A percentile compares a stretch with the other conserved stretches of the same genome.
These are phyloP conservation scores for Pyrenophora seminiperda DNA, from an alignment of 2,329 filamentous ascomycete genomes.

Conservation along the genomic window DNA sequence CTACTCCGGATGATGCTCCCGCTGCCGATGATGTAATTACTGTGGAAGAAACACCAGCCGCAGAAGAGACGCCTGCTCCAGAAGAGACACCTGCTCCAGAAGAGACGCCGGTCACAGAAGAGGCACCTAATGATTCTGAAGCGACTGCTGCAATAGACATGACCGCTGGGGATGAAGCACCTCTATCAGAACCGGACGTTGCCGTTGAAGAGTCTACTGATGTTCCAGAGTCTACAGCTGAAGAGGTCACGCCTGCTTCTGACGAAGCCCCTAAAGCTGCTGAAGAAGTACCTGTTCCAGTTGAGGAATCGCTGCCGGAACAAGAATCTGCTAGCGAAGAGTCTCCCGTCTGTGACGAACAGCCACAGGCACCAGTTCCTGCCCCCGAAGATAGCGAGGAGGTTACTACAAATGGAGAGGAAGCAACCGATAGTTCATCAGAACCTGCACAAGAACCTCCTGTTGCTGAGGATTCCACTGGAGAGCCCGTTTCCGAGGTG, in stretches of 20 bases:
- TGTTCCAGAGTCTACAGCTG: no score
- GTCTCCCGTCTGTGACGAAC: not conserved
- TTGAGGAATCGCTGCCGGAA: not conserved
- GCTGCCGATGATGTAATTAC: not conserved
- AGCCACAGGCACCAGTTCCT: not conserved
- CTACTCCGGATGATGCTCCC: no score
- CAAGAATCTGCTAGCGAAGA: not conserved
- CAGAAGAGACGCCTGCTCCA: not conserved
- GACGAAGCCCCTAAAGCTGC: not conserved
- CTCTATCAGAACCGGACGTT: not conserved
- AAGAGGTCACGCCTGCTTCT: no score
- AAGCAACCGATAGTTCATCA: not conserved
- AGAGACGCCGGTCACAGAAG: not conserved
- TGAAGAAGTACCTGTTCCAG: not conserved
- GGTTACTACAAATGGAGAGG: not conserved
- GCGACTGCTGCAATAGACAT: not conserved
- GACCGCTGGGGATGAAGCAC: no score
- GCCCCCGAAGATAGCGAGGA: no score
- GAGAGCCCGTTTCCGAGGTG: not conserved
- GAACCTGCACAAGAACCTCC: not conserved
- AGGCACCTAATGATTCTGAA: not conserved
- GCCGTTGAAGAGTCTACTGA: not conserved
- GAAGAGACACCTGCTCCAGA: not conserved
- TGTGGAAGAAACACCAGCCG: not conserved
- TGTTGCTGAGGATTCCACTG: not conserved